These are phyloP conservation scores for Xylona heveae DNA, from an alignment of 495 filamentous ascomycete species.

Conservation along the genomic window DNA sequence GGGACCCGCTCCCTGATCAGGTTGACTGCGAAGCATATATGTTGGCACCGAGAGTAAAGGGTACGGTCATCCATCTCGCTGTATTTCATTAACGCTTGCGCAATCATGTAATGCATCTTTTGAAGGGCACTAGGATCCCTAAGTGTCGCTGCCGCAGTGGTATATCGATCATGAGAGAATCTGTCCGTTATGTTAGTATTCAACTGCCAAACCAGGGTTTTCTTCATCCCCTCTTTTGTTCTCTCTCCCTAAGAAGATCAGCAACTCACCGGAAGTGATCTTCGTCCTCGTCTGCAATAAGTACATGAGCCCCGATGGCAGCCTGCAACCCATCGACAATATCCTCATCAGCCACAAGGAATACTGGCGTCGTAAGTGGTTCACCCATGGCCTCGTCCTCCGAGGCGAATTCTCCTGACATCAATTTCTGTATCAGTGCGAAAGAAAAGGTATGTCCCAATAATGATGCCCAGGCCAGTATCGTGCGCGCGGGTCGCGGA, in stretches of 20 bases:
- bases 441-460: constrained; percentile 66
- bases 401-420: constrained; percentile 44
- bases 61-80: constrained; percentile 24
- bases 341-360: constrained; percentile 15
- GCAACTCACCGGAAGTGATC: constrained; percentile 20
- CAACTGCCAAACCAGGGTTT: too few relatives aligned
- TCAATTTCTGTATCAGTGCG: constrained; percentile 50
- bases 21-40: constrained; percentile 50
- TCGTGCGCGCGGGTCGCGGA: constrained; percentile 44
- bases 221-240: too few relatives aligned
- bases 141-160: constrained; percentile 48
- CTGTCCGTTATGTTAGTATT: too few relatives aligned
- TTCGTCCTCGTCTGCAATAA: constrained; percentile 54
- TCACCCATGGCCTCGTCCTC: constrained; percentile 22
- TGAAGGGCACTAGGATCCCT: constrained; percentile 40
- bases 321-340: constrained; percentile 57
- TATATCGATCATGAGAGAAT: constrained; percentile 68
- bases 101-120: constrained; percentile 78
- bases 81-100: constrained; percentile 54
- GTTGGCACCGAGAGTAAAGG: constrained; percentile 48
- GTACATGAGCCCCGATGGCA: constrained; percentile 52
- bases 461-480: constrained; percentile 71
- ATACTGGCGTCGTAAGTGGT: constrained; percentile 6
- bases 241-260: too few relatives aligned
- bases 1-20: constrained; percentile 44